Base-by-base conservation (phyloP, 2,329 filamentous ascomycete species). In the Coniochaeta sp. region DNA sequence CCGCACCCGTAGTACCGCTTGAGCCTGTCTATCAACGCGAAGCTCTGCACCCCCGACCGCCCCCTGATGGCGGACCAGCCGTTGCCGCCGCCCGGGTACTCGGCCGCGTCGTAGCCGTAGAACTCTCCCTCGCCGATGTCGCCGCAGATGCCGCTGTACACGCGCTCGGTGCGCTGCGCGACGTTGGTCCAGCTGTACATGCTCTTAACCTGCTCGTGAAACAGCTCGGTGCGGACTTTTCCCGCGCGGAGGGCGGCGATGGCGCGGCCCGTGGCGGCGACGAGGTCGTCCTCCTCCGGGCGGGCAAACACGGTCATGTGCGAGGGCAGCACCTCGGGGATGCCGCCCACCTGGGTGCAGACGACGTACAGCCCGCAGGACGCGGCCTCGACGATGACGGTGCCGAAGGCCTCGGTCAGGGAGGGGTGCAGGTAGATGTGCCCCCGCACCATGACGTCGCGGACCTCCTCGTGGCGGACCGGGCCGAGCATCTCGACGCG, bases 151-250 rank as follows among this genome's bases (percentile, higher is more conserved):
- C 95, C 91, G 71, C 96, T 87, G 74, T 99, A 99, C 0, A 99
- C 95, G 32, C 93, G 84, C 75, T 99, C 95, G 0, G 95, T 98
- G 59, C 95, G 89, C 67, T 89, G 84, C 16, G 95, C 95, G 30
- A 99, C 93, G 72, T 99, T 93, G 30, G 90, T 90, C 95, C 95
- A 99, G 1, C 91, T 96, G 76, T 99, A 99, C 95, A 98, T 98
- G 78, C 90, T 90, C 74, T 93, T 92, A 63, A 99, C 95, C 73
- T 98, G 90, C 65, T 96, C 93, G 72, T 99, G 95, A 70, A 99
- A 99, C 47, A 89, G 85, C 72, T 98, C 93, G 0, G 95, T 96
- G 63, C 91, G 87, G 30, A 99, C 89, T 67, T 89, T 91, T 66
- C 93, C 93, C 6, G 89, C 89, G 52, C 93, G 87, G 60, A 99